A percentile compares a stretch with the other conserved stretches of the same genome.
Evolutionary conservation across 2,329 filamentous ascomycete genomes (phyloP).

Genomic region (Tolypocladium amazonense): DNA sequence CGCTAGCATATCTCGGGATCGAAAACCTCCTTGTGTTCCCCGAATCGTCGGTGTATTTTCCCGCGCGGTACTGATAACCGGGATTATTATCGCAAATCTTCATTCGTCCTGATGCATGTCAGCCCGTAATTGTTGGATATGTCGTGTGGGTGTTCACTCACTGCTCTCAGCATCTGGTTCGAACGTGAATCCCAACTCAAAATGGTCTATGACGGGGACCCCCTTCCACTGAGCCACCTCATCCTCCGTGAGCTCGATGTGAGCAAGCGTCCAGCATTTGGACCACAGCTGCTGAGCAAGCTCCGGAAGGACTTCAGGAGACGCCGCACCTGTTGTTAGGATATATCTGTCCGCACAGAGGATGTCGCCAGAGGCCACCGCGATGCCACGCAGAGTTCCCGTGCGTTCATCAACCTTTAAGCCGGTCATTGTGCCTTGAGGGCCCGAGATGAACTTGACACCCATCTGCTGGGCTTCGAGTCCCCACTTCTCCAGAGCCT

Average conservation of each 20-base stretch:
- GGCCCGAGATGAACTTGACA: not conserved
- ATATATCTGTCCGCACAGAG: not conserved
- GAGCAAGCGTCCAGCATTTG: not conserved
- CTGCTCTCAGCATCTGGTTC: constrained; percentile 6
- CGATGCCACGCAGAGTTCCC: not conserved
- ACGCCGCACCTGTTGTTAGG: not conserved
- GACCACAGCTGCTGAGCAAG: not conserved
- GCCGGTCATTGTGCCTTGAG: not conserved
- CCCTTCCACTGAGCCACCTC: not conserved
- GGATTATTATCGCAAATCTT: not conserved
- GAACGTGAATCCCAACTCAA: not conserved
- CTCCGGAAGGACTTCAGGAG: not conserved
- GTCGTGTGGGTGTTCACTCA: not conserved
- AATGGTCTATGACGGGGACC: not conserved
- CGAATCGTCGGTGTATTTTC: not conserved
- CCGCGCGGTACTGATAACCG: not conserved
- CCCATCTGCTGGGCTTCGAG: not conserved
- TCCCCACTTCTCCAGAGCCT: not conserved
- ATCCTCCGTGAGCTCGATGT: not conserved
- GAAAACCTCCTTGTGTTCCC: not conserved
- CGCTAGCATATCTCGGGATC: not conserved
- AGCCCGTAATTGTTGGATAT: not conserved
- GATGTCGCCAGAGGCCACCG: not conserved
- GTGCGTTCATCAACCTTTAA: not conserved
- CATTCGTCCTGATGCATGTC: not conserved